Base-by-base conservation (phyloP, 75 land plant species). In the Pinus albicaulis region DNA sequence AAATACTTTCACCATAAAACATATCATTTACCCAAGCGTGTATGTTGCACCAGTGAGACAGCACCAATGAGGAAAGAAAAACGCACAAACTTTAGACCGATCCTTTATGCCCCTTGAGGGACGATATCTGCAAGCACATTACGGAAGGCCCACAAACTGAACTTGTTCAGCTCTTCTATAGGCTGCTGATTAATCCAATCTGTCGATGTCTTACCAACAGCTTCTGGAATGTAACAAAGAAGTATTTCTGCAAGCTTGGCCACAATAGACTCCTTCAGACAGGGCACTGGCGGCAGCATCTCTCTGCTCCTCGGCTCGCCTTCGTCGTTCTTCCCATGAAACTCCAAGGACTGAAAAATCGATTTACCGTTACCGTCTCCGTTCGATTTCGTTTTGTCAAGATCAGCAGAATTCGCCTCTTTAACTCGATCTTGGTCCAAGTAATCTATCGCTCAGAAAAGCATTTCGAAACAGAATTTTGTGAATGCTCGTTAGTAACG, bases 101-200 rank as follows among this genome's bases (percentile, higher is more conserved):
- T 28, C 90, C 93, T 76, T 97, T 97, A 16, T 79, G 74, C 59
- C 79, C 76, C 64, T 26, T 80, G 92, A 76, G 76, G 65, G 76
- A 80, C 88, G 22, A 95, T 22, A 11, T 72, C 99, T 71, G 77
- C 74, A 41, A 97, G 56, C 28, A 95, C 86, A 73, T 84, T 86
- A 65, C 88, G 87, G 72, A 97, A 77, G 14, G 84, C 81, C 95
- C 93, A 92, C 26, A 92, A 74, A 2, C 82, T 83, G 81, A 91
- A 97, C 5, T 86, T 76, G 4, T 81, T 82, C 48, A 97, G 80
- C 17, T 93, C 89, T 34, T 95, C 98, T 15, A 70, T 31, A 69
- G 94, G 82, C 48, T 79, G 85, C 59, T 86, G 88, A 24, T 75
- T 81, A 23, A 97, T 79, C 99, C 99, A 97, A n/a, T 97, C 98